Conservation (phyloP, 371 early-diverging fungal genomes). For the Actinomortierella wolfii region DNA sequence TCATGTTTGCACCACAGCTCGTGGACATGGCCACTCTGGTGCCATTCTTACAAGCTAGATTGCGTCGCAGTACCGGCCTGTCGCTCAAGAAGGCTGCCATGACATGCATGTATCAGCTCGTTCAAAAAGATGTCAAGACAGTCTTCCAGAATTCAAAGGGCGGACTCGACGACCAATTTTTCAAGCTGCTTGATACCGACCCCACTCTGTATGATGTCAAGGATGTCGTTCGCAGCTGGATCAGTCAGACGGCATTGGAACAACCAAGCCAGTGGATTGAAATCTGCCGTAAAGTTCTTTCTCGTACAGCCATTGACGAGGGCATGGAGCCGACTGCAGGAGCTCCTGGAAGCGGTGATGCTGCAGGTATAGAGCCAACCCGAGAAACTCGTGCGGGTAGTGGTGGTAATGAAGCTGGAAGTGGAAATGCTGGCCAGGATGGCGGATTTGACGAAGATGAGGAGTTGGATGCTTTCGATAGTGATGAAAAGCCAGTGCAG, state of each 20-base stretch:
- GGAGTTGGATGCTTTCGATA: constrained; percentile 47
- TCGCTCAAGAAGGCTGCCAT: constrained; percentile 79
- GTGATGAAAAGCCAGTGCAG: constrained; percentile 5
- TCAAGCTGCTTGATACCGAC: constrained; percentile 83
- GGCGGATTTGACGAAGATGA: constrained; percentile 50
- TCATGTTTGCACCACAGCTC: constrained; percentile 85
- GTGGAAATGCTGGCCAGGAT: constrained; percentile 13
- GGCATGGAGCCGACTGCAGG: constrained; percentile 22
- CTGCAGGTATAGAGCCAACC: constrained; percentile 11
- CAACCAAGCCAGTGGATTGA: constrained; percentile 87
- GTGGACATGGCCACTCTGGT: constrained; percentile 72
- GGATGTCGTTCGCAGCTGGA: constrained; percentile 76
- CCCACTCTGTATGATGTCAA: constrained; percentile 79
- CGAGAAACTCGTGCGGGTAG: background rate
- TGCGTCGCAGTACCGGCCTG: constrained; percentile 63
- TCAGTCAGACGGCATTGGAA: constrained; percentile 72
- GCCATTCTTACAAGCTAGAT: constrained; percentile 78
- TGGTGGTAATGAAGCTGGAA: constrained; percentile 8
- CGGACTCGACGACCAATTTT: constrained; percentile 83
- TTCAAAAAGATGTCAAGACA: constrained; percentile 75
- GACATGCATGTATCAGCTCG: constrained; percentile 87
- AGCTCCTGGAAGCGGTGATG: constrained; percentile 13
- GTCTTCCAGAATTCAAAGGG: constrained; percentile 71
- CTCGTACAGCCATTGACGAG: constrained; percentile 54
- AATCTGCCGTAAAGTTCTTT: constrained; percentile 78